Base-by-base conservation (phyloP, 129 eudicot species). In the Artemisia argyi region DNA sequence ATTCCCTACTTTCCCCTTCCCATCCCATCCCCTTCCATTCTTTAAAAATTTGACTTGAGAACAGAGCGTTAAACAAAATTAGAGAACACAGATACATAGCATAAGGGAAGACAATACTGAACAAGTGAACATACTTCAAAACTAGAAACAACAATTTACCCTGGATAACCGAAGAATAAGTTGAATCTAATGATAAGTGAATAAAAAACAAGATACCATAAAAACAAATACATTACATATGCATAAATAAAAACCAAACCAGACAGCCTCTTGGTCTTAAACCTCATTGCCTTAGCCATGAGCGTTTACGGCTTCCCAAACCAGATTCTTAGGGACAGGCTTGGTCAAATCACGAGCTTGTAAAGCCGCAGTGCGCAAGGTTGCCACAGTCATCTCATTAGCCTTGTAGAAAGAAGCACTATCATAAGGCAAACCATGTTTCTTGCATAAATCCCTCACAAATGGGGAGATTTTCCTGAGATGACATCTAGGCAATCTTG, bases 341-440 rank as follows among this genome's bases (percentile, higher is more conserved):
- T 63, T 63, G 68, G 68, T 63, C 68, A 63, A 63, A 8, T 63
- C 68, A 63, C 68, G 68, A 12, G 68, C 68, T 63, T 63, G 68
- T 63, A 63, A 18, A 32, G 68, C 68, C 17, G 51, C 68, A 16
- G 26, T 63, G 51, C 68, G 68, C 52, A 63, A 35, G 42, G 68
- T 63, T 63, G 68, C 68, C 39, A 63, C 28, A 13, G 68, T 63
- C 68, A 17, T 63, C 68, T 63, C 68, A 32, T 63, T 63, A 22
- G 68, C 68, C 52, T 63, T 39, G 3, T 14, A 9, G 51, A 63
- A 63, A 63, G 68, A 63, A 2, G 51, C 51, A n/a, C 50, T 32
- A 39, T 63, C 68, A 30, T 63, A 63, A 63, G 68, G 68, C 26
- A 63, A 39, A 16, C 68, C 68, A 63, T 63, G 68, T 63, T 63